phyloP scores from a whole-genome alignment of 2,329 filamentous ascomycete species.

The Fusarium albidum region DNA sequence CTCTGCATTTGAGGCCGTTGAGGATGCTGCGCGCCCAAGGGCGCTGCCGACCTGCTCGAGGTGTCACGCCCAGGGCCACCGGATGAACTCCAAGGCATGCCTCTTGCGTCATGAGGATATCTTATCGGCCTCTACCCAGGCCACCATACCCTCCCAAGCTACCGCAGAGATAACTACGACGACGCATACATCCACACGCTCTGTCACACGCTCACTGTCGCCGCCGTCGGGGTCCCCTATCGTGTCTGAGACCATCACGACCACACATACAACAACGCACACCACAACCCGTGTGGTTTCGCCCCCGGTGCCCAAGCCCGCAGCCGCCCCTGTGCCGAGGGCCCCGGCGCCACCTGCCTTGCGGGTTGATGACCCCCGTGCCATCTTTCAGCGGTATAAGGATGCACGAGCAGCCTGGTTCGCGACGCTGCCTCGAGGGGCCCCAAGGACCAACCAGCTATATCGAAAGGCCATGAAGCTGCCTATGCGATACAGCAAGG shows the following conservation, averaged over 20 bases:
- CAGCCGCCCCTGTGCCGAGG: too few species aligned
- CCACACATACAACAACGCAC: conserved; percentile 5
- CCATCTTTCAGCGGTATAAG: conserved; percentile 14
- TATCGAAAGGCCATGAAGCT: conserved; percentile 2
- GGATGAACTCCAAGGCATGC: conserved; percentile 13
- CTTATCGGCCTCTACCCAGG: not conserved
- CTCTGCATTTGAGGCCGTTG: not conserved
- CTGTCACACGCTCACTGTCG: conserved; percentile 3
- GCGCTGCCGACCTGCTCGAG: not conserved
- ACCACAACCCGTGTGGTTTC: not conserved
- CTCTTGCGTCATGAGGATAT: conserved; percentile 13
- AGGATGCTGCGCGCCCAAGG: not conserved
- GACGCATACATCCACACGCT: conserved; percentile 5
- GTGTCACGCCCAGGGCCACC: not conserved
- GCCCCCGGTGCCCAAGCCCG: not conserved
- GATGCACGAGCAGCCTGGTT: conserved; percentile 1
- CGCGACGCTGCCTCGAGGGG: not conserved
- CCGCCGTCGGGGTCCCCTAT: not conserved
- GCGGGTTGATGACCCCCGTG: not conserved
- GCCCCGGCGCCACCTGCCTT: too few species aligned
- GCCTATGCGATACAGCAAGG: conserved; percentile 1
- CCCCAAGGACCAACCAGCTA: conserved; percentile 3
- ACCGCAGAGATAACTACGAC: not conserved
- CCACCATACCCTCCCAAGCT: too few species aligned
- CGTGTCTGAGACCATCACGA: not conserved